Conservation (phyloP, 441 rosid species). For the Biscutella laevigata region DNA sequence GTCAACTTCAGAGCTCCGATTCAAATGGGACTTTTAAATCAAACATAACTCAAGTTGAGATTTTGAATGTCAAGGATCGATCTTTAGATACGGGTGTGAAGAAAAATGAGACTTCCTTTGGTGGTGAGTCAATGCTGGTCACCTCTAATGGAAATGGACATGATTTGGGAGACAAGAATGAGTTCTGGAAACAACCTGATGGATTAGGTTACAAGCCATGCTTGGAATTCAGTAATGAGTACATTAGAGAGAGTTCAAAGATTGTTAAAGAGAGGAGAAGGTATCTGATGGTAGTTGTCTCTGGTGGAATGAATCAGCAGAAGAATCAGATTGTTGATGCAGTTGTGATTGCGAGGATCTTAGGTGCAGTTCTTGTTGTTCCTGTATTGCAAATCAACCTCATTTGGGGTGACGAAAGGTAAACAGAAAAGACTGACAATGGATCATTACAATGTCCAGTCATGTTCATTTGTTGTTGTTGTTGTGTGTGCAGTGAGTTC, state of each 20-base stretch:
- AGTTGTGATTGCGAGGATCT: constrained; percentile 86
- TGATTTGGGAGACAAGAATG: constrained; percentile 29
- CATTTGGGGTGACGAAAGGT: constrained; percentile 98
- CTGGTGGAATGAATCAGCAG: constrained; percentile 96
- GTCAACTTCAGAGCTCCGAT: constrained; percentile 21
- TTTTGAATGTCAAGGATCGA: constrained; percentile 17
- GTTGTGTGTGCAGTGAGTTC: constrained; percentile 61
- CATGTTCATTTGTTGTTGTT: not conserved
- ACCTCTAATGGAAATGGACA: constrained; percentile 12
- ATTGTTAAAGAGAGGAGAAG: constrained; percentile 41
- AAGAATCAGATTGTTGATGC: constrained; percentile 98
- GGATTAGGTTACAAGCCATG: constrained; percentile 87
- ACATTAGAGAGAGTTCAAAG: constrained; percentile 36
- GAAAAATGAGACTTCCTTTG: constrained; percentile 23
- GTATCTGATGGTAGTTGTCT: constrained; percentile 76
- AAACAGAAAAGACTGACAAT: not conserved
- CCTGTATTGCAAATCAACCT: constrained; percentile 88
- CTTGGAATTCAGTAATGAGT: constrained; percentile 43
- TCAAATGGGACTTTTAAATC: constrained; percentile 13
- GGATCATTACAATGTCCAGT: not conserved
- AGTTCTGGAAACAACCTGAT: constrained; percentile 89
- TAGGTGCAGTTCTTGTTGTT: constrained; percentile 89
- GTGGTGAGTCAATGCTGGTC: constrained; percentile 4
- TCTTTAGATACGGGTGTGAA: constrained; percentile 7
- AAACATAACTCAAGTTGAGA: constrained; percentile 14